These are phyloP conservation scores for Solanum commersonii DNA, from an alignment of 257 asterid species.

Conservation along the genomic window DNA sequence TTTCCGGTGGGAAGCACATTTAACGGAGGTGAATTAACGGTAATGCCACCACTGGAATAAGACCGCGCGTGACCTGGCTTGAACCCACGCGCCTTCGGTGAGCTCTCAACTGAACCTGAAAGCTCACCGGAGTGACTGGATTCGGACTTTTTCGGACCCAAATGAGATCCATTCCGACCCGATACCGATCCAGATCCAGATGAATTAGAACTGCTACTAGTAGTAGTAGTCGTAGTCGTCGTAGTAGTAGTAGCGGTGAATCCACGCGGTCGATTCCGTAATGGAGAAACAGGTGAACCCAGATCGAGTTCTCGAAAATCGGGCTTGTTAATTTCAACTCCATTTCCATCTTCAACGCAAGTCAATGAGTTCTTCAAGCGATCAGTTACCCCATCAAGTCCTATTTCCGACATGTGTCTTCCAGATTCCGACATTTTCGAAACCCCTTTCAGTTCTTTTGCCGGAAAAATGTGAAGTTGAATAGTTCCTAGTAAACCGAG, in stretches of 20 bases:
- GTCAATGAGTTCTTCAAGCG: constrained; percentile 36
- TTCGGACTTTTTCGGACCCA: constrained; percentile 27
- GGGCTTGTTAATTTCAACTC: constrained; percentile 42
- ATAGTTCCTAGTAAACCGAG: background rate
- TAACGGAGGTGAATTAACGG: constrained; percentile 43
- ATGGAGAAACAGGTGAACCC: constrained; percentile 69
- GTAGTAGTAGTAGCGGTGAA: background rate
- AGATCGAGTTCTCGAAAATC: constrained; percentile 71
- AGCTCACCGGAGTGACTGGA: constrained; percentile 65
- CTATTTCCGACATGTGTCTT: constrained; percentile 20
- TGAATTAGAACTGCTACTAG: constrained; percentile 39
- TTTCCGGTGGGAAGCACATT: constrained; percentile 61
- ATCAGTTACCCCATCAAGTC: constrained; percentile 32
- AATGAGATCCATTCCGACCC: constrained; percentile 35
- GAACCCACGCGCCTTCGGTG: constrained; percentile 12
- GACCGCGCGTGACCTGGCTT: constrained; percentile 50
- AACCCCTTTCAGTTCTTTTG: background rate
- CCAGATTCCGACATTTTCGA: constrained; percentile 36
- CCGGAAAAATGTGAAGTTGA: background rate
- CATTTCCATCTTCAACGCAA: constrained; percentile 6
- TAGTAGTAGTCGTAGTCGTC: background rate
- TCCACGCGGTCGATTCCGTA: constrained; percentile 31
- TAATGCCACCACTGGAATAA: constrained; percentile 38
- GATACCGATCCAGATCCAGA: constrained; percentile 87
- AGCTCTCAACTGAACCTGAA: constrained; percentile 1